phyloP scores from a whole-genome alignment of 2,329 filamentous ascomycete species.

The Penicillium nordicum region DNA sequence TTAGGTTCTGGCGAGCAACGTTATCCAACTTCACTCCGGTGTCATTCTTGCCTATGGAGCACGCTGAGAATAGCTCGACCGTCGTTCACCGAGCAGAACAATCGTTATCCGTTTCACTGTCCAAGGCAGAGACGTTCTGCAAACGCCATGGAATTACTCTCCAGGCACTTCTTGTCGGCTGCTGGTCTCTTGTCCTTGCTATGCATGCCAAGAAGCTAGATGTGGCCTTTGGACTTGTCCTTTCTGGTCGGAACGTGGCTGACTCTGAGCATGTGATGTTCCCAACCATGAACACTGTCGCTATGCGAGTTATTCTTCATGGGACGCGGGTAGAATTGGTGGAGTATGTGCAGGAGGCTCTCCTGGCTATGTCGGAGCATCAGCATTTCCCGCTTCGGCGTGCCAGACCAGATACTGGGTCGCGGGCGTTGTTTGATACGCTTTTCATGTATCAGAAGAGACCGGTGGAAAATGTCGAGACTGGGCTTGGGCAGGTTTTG shows the following conservation, averaged over 20 bases:
- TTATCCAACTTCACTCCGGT: constrained; percentile 53
- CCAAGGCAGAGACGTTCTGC: constrained; percentile 58
- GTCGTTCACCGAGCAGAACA: constrained; percentile 30
- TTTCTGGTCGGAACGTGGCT: constrained; percentile 78
- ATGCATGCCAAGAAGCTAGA: constrained; percentile 63
- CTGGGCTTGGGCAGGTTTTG: constrained; percentile 36
- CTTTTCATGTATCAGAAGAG: constrained; percentile 65
- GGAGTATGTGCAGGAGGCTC: constrained; percentile 67
- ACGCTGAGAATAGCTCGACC: constrained; percentile 9
- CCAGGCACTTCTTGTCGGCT: constrained; percentile 72
- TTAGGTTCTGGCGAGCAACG: constrained; percentile 68
- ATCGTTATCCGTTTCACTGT: constrained; percentile 31
- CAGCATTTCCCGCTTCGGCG: constrained; percentile 76
- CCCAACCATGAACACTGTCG: constrained; percentile 88
- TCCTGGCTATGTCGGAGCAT: constrained; percentile 63
- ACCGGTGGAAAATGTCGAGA: constrained; percentile 31
- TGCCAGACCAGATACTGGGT: constrained; percentile 54
- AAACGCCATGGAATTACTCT: constrained; percentile 64
- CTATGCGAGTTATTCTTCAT: constrained; percentile 69
- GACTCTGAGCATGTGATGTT: constrained; percentile 68
- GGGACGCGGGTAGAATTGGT: constrained; percentile 64
- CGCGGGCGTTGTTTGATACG: constrained; percentile 56
- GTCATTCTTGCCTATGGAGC: constrained; percentile 37
- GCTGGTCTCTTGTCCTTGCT: constrained; percentile 70
- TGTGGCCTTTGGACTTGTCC: constrained; percentile 74